Evolutionary conservation across 106 monocot genomes (phyloP).

Genomic region (Acorus calamus): DNA sequence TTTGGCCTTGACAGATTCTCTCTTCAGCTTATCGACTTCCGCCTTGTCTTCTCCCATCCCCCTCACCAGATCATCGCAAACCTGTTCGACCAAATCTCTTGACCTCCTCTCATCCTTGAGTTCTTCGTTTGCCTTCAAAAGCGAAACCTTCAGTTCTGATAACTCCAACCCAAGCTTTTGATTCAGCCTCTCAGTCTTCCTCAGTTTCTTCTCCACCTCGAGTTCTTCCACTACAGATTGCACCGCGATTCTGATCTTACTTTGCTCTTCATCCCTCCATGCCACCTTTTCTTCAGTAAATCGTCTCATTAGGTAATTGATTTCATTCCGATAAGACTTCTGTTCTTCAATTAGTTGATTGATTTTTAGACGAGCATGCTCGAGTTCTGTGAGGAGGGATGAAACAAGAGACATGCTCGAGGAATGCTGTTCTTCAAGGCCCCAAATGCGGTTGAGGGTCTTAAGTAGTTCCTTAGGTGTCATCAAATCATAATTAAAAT

Average conservation of each 20-base stretch:
- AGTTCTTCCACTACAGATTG: conserved; percentile 41
- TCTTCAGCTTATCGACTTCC: conserved; percentile 45
- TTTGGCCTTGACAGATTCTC: conserved; percentile 27
- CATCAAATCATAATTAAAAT: conserved; percentile 32
- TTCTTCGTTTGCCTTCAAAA: conserved; percentile 28
- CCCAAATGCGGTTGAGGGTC: conserved; percentile 24
- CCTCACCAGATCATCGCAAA: conserved; percentile 48
- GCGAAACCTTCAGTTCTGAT: conserved; percentile 18
- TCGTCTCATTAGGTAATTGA: conserved; percentile 6
- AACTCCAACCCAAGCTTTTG: conserved; percentile 43
- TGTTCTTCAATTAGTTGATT: conserved; percentile 34
- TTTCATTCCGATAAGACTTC: conserved; percentile 4
- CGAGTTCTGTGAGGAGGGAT: conserved; percentile 37
- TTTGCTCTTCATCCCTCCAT: conserved; percentile 36
- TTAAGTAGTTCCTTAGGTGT: conserved; percentile 61
- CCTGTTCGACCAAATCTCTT: conserved; percentile 42
- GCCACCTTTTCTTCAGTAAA: conserved; percentile 28
- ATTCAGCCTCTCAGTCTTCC: conserved; percentile 45
- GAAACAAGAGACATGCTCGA: conserved; percentile 36
- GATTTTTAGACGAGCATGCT: conserved; percentile 27
- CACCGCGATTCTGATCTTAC: conserved; percentile 18
- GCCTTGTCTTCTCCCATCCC: conserved; percentile 49
- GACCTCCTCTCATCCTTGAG: conserved; percentile 51
- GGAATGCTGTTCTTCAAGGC: conserved; percentile 24
- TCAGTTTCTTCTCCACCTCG: conserved; percentile 35